Evolutionary conservation across 768 basidiomycete genomes (phyloP).

Genomic region (Lactarius trivialis): DNA sequence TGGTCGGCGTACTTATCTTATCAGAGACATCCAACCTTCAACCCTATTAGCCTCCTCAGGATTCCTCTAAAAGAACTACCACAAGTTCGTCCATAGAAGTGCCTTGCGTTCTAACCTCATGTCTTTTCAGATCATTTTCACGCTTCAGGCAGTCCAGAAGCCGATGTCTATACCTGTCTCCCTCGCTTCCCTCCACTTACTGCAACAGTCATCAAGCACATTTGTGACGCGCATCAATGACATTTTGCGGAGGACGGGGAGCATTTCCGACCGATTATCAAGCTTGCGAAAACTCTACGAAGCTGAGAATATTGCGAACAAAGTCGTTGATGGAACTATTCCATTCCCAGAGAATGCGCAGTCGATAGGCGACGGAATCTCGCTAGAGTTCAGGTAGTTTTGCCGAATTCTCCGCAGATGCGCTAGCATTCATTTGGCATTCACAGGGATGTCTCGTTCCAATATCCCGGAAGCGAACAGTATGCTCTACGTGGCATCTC

Average conservation of each 20-base stretch:
- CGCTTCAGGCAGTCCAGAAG: slow-evolving; percentile 21
- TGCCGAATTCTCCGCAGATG: slow-evolving; percentile 18
- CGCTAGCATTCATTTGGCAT: slow-evolving; percentile 20
- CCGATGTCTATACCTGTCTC: slow-evolving; percentile 22
- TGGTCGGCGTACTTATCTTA: background rate
- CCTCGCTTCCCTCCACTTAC: slow-evolving; percentile 39
- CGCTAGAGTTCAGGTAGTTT: slow-evolving; percentile 54
- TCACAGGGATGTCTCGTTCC: slow-evolving; percentile 61
- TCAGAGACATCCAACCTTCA: background rate
- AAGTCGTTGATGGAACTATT: slow-evolving; percentile 44
- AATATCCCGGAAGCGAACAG: slow-evolving; percentile 47
- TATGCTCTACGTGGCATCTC: slow-evolving; percentile 57
- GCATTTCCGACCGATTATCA: slow-evolving; percentile 47
- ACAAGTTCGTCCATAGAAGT: slow-evolving; percentile 4
- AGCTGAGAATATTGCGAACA: slow-evolving; percentile 51
- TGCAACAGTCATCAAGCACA: slow-evolving; percentile 43
- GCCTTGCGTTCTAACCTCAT: background rate
- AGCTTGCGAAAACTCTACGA: slow-evolving; percentile 59
- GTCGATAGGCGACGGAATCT: slow-evolving; percentile 29
- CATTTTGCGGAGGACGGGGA: slow-evolving; percentile 48
- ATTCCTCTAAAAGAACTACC: slow-evolving; percentile 16
- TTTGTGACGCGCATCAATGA: slow-evolving; percentile 45
- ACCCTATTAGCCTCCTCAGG: background rate
- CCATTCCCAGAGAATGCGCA: slow-evolving; percentile 32
- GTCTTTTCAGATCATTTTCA: slow-evolving; percentile 18